Base-by-base conservation (phyloP, 78 protist genomes). In the Parvularia atlantis region DNA sequence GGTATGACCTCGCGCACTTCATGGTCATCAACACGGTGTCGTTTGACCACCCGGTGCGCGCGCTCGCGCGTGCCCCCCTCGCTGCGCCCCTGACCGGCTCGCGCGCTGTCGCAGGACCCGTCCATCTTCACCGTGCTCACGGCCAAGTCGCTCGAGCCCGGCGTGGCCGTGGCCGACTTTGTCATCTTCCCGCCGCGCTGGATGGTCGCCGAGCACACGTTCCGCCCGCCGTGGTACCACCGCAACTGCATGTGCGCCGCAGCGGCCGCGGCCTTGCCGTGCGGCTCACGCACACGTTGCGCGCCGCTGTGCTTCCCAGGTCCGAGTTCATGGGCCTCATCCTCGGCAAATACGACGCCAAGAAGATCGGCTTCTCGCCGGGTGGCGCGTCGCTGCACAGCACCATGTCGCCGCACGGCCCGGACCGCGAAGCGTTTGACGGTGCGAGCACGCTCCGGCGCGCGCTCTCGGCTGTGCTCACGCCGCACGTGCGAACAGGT, bases 121-220 rank as follows among this genome's bases (percentile, higher is more conserved):
- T 90, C 93, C 36, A 94, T 94, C 43, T 94, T 94, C 87, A 91
- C 95, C 50, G 97, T 93, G 24, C 73, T 94, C 46, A 94, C 98
- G 2, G 67, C 83, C 56, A 95, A 83, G 37, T 66, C 94, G 13
- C 60, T 43, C 22, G 84, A 66, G 37, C 89, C 91, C 19, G 98
- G 98, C 54, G 86, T 81, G 1, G 94, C 98, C 4, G 84, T 81
- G 22, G 77, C 76, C 7, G 98, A 94, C 77, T 94, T 91, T 69
- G 96, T 90, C 64, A 89, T 91, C 59, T 91, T 91, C 84, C 95
- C 95, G 39, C 95, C 94, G 52, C 78, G 97, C 41, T 89, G 91
- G 91, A 65, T 72, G 28, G 98, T 94, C 40, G 88, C 77, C 13
- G 87, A 85, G 54, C 36, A 91, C 69, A 94, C 95, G 0, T 91